Percentiles rank a stretch among this genome's conserved stretches.
These are phyloP conservation scores for Penicillium sp. DNA, from an alignment of 2,329 filamentous ascomycete genomes.

Conservation along the genomic window DNA sequence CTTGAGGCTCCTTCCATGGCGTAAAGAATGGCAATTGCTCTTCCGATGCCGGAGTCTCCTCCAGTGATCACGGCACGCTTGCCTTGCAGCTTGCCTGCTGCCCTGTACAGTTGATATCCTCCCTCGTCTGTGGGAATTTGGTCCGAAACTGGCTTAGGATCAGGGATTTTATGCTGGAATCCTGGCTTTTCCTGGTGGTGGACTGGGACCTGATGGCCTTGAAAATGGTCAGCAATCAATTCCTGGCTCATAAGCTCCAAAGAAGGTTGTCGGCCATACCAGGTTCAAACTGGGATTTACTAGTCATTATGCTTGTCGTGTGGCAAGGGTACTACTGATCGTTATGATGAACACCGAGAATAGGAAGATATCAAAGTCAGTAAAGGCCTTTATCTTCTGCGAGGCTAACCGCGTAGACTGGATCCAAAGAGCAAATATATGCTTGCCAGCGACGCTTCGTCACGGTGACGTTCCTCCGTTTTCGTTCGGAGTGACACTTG, in stretches of 20 bases:
- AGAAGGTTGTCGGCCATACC: constrained; percentile 19
- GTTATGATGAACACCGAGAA: background rate
- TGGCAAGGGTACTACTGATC: background rate
- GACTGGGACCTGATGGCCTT: constrained; percentile 49
- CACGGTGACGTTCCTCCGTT: constrained; percentile 14
- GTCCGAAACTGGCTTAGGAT: constrained; percentile 58
- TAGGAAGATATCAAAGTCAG: background rate
- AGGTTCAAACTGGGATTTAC: constrained; percentile 31
- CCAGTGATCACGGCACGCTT: constrained; percentile 77
- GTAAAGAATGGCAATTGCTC: constrained; percentile 70
- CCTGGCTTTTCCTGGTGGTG: constrained; percentile 53
- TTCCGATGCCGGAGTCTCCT: constrained; percentile 75
- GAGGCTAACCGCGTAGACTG: background rate
- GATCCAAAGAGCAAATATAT: constrained; percentile 2
- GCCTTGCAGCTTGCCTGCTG: constrained; percentile 70
- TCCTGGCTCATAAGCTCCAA: background rate
- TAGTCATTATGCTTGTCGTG: constrained; percentile 7
- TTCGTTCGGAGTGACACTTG: background rate
- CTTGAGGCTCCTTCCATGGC: constrained; percentile 76
- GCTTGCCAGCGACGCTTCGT: background rate
- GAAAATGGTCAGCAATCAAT: background rate
- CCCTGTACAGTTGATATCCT: constrained; percentile 66
- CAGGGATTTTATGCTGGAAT: constrained; percentile 52
- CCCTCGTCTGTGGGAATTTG: constrained; percentile 65
- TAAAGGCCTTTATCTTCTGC: background rate